Base-by-base conservation (phyloP, 1,284 basidiomycete species). In the Irpex sp. region DNA sequence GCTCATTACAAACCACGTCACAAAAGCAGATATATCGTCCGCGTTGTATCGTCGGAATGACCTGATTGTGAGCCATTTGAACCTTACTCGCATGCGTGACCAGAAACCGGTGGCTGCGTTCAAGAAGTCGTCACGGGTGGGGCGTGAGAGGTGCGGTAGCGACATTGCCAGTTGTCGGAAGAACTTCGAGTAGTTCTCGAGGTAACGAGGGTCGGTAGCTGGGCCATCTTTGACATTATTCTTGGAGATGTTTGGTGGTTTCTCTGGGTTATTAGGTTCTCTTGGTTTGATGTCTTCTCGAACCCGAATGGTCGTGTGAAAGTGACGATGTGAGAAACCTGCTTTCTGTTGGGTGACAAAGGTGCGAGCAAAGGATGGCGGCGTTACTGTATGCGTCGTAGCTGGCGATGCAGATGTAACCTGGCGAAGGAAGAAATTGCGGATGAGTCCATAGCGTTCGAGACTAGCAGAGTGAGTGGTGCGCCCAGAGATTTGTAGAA, bases 1-100 rank as follows among this genome's bases (percentile, higher is more conserved):
- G 65, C 96, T 96, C 77, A 98, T 90, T 55, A 98, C 78, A 70
- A 97, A 93, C 87, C 96, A 95, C 57, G 94, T 97, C 55, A 97
- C 79, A 77, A 99, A 98, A 0, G 96, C 97, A 60, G 94, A 97
- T 64, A 97, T 92, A 75, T 99, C 97, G 74, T 99, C 97, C 58
- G 93, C 91, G 69, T 98, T 96, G 79, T 97, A 99, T 69, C 89
- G 90, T 38, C 97, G 86, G 79, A 98, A 99, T 0, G 94, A 95
- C 67, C 94, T 86, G 70, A 99, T 97, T 8, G 95, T 96, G 69
- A 97, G 92, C 97, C 97, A 99, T 74, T 96, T 96, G 79, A 98
- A 94, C n/a, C 94, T 87, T 68, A 99, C 94, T 13, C 91, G 85
- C 40, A 94, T 75, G 1, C 97, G 87, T 68, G 97, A 87, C 91